These are phyloP conservation scores for Myriosclerotinia duriaeana DNA, from an alignment of 2,329 filamentous ascomycete species.

Conservation along the genomic window DNA sequence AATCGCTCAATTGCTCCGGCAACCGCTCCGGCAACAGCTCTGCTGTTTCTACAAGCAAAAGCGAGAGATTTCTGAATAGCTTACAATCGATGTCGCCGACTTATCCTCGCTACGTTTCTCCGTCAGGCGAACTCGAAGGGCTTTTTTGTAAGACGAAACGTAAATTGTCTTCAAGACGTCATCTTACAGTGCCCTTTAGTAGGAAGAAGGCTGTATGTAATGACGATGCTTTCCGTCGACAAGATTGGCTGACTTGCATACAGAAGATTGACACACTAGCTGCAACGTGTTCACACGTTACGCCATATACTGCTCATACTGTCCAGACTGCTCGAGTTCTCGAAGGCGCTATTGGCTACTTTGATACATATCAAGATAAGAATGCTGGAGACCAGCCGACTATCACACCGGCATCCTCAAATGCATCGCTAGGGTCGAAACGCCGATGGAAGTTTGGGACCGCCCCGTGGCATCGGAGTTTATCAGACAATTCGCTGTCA, in stretches of 20 bases:
- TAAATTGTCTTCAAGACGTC: neutral
- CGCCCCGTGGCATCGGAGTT: slow-evolving; percentile 40
- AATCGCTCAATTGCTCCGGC: neutral
- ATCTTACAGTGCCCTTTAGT: slow-evolving; percentile 26
- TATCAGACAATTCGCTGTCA: slow-evolving; percentile 37
- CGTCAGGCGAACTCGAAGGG: slow-evolving; percentile 26
- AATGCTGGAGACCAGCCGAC: neutral
- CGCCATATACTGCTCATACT: slow-evolving; percentile 33
- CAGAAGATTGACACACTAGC: slow-evolving; percentile 3
- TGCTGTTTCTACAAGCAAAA: slow-evolving; percentile 12
- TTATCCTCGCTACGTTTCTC: slow-evolving; percentile 23
- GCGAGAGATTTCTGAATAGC: slow-evolving; percentile 16
- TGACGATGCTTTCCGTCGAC: neutral
- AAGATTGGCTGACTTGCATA: neutral
- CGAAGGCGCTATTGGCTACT: slow-evolving; percentile 32
- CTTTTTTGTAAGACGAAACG: slow-evolving; percentile 35
- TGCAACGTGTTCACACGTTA: slow-evolving; percentile 9
- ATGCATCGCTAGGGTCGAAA: slow-evolving; percentile 20
- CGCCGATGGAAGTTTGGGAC: slow-evolving; percentile 33
- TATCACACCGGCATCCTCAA: slow-evolving; percentile 12
- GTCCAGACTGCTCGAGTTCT: slow-evolving; percentile 29
- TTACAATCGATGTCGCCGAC: slow-evolving; percentile 25
- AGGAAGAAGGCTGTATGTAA: slow-evolving; percentile 25
- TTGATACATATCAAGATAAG: slow-evolving; percentile 24
- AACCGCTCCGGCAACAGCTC: neutral